These are phyloP conservation scores for Tillandsia leiboldiana DNA, from an alignment of 176 grass and related monocot genomes.

Conservation along the genomic window DNA sequence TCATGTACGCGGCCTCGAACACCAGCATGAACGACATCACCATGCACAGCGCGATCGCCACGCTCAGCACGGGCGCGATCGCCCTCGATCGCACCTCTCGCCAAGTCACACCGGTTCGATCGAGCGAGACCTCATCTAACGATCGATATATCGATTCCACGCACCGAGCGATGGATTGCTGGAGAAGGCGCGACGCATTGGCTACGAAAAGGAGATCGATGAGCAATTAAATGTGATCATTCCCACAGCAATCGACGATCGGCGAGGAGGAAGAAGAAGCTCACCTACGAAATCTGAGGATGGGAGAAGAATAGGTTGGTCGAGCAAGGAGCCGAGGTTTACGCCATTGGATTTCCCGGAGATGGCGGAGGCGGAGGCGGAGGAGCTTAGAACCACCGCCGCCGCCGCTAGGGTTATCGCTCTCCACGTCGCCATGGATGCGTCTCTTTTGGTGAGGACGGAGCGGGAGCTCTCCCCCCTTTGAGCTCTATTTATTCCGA, in stretches of 20 bases:
- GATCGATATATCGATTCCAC: neutral
- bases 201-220: neutral
- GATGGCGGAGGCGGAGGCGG: neutral
- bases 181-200: neutral
- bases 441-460: too few relatives aligned
- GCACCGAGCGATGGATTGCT: neutral
- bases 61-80: slow-evolving; percentile 36
- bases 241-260: too few relatives aligned
- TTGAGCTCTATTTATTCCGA: too few relatives aligned
- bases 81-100: slow-evolving; percentile 25
- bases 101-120: slow-evolving; percentile 13
- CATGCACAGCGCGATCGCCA: slow-evolving; percentile 56
- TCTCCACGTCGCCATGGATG: too few relatives aligned
- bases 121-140: neutral
- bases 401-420: neutral
- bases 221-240: neutral
- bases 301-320: too few relatives aligned
- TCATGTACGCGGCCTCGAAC: slow-evolving; percentile 67
- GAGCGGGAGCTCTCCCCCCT: too few relatives aligned
- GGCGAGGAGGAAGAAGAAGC: too few relatives aligned
- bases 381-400: slow-evolving; percentile 4
- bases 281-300: too few relatives aligned
- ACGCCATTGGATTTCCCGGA: too few relatives aligned
- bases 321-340: too few relatives aligned
- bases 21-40: slow-evolving; percentile 75